Base-by-base conservation (phyloP, 1,139 yeast species). In the Eremothecium sinecaudum region DNA sequence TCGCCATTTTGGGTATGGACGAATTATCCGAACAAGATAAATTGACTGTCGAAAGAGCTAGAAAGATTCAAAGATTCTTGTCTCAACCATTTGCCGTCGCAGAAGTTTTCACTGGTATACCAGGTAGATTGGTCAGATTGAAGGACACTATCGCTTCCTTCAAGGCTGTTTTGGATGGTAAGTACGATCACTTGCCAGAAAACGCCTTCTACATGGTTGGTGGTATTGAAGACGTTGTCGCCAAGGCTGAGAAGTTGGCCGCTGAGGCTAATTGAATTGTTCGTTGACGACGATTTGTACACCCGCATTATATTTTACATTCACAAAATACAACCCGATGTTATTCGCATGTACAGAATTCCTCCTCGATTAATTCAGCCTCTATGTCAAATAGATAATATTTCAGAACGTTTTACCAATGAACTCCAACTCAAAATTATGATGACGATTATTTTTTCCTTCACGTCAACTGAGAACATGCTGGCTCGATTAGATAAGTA, bases 1-100 rank as follows among this genome's bases (percentile, higher is more conserved):
- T 90, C 78, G 98, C 98, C 71, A 90, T 90, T 79, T 82, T 90
- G 69, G 98, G 98, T 87, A 90, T 90, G 98, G 98, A 90, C 71
- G 98, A 90, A 76, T 79, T 90, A 73, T 86, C 97, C 51, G 98
- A 90, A 75, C 71, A 79, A 58, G 98, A 90, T 72, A 90, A 90
- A 75, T 80, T 90, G 66, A 90, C 97, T 51, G 98, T 90, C 69
- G 98, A 90, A 77, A 90, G 98, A 78, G 98, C 98, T 58, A 87
- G 98, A 79, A 90, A 90, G 82, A 84, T 90, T 62, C 97, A 90
- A 75, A 84, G 97, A 76, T 90, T 90, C 94, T 79, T 90, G 68
- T 90, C 98, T 61, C 98, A 90, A 75, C 98, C 98, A 59, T 90
- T 90, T 71, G 92, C 97, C 46, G 98, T 90, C 57, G 98, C 98